Conservation (phyloP, 208 protist species). For the Acanthamoeba healyi region DNA sequence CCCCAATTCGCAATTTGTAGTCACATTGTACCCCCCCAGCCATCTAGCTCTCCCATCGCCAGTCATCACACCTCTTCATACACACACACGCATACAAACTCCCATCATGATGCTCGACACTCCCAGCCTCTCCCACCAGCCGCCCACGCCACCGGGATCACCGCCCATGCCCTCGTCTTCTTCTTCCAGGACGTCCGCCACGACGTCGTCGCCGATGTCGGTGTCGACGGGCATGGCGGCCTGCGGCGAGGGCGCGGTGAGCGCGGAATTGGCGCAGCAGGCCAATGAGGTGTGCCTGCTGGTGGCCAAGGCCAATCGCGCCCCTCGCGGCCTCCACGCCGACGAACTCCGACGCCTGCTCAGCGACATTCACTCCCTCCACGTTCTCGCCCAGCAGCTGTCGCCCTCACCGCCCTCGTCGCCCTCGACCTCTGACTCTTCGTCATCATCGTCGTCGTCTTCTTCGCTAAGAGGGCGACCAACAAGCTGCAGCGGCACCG, state of each 20-base stretch:
- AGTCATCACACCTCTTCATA: not conserved
- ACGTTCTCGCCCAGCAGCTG: not conserved
- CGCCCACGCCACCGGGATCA: not conserved
- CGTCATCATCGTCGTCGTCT: not conserved
- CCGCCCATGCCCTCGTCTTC: no score
- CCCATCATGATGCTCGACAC: not conserved
- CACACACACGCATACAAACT: not conserved
- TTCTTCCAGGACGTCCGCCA: not conserved
- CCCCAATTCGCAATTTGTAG: no score
- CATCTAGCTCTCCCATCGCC: not conserved
- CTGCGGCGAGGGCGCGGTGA: not conserved
- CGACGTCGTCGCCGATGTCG: not conserved
- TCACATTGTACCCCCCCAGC: no score
- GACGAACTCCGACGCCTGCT: constrained; percentile 9
- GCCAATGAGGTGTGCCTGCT: constrained; percentile 39
- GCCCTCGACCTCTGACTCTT: no score
- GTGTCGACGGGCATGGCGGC: not conserved
- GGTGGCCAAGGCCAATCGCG: constrained; percentile 15
- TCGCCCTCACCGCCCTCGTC: no score
- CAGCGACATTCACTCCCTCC: not conserved
- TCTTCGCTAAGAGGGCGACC: no score
- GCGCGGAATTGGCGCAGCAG: constrained; percentile 3
- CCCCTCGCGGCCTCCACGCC: not conserved
- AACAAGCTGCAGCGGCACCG: no score
- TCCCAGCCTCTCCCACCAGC: not conserved